Base-by-base conservation (phyloP, 768 basidiomycete genomes). In the Podaxis sp. region DNA sequence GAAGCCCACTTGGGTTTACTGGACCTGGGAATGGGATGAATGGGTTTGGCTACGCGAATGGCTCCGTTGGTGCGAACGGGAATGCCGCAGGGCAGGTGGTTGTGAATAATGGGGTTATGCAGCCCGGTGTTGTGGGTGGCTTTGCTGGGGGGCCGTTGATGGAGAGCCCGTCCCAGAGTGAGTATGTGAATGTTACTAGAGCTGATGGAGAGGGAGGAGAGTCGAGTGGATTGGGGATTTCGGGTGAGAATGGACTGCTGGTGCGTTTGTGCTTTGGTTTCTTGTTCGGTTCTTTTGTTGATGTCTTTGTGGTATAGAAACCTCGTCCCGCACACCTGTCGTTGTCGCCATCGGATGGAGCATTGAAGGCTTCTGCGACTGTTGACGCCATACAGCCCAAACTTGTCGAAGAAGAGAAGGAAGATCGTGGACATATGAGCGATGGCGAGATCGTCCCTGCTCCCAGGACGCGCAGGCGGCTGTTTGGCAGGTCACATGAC, bases 401-500 rank as follows among this genome's bases (percentile, higher is more conserved):
- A 5, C 73, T 75, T 24, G 70, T 71, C 33, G 68, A 67, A 4
- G 71, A 63, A 33, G 77, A 75, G 3, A 87, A 87, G 12, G 89
- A 90, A 19, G 78, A 80, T 33, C 67, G 64, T 70, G 85, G 68
- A 73, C 77, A 68, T 52, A 76, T 89, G 73, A 92, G 90, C 71
- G 92, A 93, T 71, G 80, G 81, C 48, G 87, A 90, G 68, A 74
- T 77, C 56, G 74, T 74, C 15, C 75, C 78, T 24, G 64, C 73
- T 7, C 44, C 69, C 0, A 81, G 72, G 54, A 79, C 81, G 67
- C 82, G 84, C 9, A 78, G 83, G 7, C 79, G 81, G 13, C 67
- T 90, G 5, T 91, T 91, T 68, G 85, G 89, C n/a, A 84, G 82
- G 9, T 86, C 87, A 0, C 77, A 76, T n/a, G 80, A 81, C 48